These are phyloP conservation scores for Nitzschia sp. DNA, from an alignment of 108 stramenopile genomes.

Conservation along the genomic window DNA sequence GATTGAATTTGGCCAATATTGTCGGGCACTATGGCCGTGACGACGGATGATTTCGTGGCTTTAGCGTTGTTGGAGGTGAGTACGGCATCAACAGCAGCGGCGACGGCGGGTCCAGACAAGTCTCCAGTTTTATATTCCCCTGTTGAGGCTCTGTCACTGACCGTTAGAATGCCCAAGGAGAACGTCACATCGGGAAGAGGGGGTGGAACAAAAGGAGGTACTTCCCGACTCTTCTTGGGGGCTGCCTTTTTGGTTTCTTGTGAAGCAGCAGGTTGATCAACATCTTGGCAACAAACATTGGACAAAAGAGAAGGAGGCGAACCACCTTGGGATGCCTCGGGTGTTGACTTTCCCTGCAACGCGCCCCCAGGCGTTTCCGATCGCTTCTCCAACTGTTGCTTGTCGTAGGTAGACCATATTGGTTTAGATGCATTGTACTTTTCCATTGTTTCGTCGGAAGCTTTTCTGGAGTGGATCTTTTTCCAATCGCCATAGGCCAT, in stretches of 20 bases:
- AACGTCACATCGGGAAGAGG: conserved; percentile 33
- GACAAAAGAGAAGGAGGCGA: conserved; percentile 55
- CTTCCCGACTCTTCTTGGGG: conserved; percentile 10
- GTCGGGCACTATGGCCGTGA: conserved; percentile 74
- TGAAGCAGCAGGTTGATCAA: conserved; percentile 29
- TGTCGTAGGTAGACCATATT: conserved; percentile 77
- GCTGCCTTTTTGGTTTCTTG: not conserved
- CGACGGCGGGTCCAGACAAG: conserved; percentile 81
- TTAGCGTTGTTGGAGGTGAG: not conserved
- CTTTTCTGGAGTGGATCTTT: conserved; percentile 64
- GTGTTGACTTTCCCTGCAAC: not conserved
- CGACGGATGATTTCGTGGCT: conserved; percentile 14
- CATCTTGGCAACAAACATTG: conserved; percentile 88
- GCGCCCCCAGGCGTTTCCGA: conserved; percentile 10
- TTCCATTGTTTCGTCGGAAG: conserved; percentile 76
- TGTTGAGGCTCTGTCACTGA: conserved; percentile 78
- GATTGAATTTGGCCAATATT: conserved; percentile 61
- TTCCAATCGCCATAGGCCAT: conserved; percentile 85
- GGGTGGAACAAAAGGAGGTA: conserved; percentile 42
- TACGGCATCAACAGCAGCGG: conserved; percentile 31
- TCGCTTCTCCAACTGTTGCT: conserved; percentile 55
- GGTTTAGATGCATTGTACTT: conserved; percentile 68
- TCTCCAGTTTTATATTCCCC: conserved; percentile 77
- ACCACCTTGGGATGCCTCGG: not conserved
- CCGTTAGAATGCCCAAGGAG: conserved; percentile 74